A percentile compares a stretch with the other conserved stretches of the same genome.
Evolutionary conservation across 148 eudicot genomes (phyloP).

Genomic region (Heliosperma pusillum): DNA sequence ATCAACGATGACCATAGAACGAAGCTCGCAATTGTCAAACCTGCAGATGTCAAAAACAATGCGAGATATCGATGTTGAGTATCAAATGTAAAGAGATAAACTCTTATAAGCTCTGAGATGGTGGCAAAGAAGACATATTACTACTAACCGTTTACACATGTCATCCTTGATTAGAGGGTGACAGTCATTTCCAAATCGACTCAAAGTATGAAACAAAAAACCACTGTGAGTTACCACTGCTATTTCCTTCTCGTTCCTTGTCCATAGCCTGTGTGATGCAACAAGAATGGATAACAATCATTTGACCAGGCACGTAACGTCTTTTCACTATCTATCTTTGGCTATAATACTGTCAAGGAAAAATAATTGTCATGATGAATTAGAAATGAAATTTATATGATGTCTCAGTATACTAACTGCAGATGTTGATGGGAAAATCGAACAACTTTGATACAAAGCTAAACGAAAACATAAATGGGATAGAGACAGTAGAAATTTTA

Average conservation of each 20-base stretch:
- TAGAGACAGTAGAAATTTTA: too few relatives aligned
- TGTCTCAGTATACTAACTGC: too few relatives aligned
- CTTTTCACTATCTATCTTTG: not conserved
- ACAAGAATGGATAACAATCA: not conserved
- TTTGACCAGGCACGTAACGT: not conserved
- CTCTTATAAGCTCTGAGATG: not conserved
- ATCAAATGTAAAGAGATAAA: not conserved
- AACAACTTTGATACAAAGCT: too few relatives aligned
- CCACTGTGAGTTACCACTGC: conserved; percentile 95
- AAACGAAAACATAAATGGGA: too few relatives aligned
- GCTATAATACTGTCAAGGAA: too few relatives aligned
- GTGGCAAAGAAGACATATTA: not conserved
- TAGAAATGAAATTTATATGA: too few relatives aligned
- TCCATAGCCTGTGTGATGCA: conserved; percentile 53
- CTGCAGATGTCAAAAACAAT: conserved; percentile 43
- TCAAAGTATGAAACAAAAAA: conserved; percentile 69
- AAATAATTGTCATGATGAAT: too few relatives aligned
- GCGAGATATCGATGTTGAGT: not conserved
- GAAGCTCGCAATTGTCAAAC: conserved; percentile 87
- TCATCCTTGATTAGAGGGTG: conserved; percentile 67
- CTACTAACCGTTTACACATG: conserved; percentile 64
- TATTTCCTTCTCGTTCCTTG: conserved; percentile 84
- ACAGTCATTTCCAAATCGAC: conserved; percentile 59
- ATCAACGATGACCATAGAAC: conserved; percentile 73
- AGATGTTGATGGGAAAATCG: too few relatives aligned